Percentiles rank a stretch among this genome's conserved stretches.
These are phyloP conservation scores for Aspergillus ochraceoroseus DNA, from an alignment of 2,329 filamentous ascomycete genomes.

Conservation along the genomic window DNA sequence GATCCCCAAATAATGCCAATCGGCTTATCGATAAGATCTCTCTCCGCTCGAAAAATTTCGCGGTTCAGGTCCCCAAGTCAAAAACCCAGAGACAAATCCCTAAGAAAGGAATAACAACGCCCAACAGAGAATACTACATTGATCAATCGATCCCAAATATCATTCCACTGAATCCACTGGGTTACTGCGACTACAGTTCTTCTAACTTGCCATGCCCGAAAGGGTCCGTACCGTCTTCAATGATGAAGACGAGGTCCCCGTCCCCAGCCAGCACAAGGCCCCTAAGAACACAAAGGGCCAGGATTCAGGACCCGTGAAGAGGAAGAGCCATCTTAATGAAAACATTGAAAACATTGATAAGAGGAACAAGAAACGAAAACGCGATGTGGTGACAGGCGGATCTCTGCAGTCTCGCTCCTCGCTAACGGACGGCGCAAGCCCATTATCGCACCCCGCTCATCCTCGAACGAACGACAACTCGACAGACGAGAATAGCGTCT, in stretches of 20 bases:
- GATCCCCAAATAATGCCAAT: slow-evolving; percentile 19
- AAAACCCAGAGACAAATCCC: slow-evolving; percentile 5
- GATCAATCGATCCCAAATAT: not conserved
- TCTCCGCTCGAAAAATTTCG: slow-evolving; percentile 22
- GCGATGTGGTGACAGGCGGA: slow-evolving; percentile 1
- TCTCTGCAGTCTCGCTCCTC: not conserved
- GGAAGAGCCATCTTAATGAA: not conserved
- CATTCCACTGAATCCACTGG: not conserved
- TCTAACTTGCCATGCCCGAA: slow-evolving; percentile 39
- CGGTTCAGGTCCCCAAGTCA: slow-evolving; percentile 11
- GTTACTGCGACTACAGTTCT: not conserved
- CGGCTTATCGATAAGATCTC: slow-evolving; percentile 30
- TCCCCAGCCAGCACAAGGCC: slow-evolving; percentile 12
- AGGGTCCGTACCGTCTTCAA: slow-evolving; percentile 40
- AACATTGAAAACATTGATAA: too few species aligned
- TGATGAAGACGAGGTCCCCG: slow-evolving; percentile 30
- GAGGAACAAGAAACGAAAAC: slow-evolving; percentile 10
- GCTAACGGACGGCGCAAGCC: not conserved
- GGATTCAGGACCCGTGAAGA: not conserved
- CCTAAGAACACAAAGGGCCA: slow-evolving; percentile 22
- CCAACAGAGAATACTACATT: not conserved
- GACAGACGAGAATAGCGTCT: not conserved
- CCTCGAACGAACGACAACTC: not conserved
- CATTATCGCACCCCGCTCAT: not conserved
- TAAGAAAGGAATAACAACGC: not conserved